Percentiles rank a stretch among this genome's conserved stretches.
Conservation (phyloP, 345 rosid species). For the Rhodamnia rubescens region DNA sequence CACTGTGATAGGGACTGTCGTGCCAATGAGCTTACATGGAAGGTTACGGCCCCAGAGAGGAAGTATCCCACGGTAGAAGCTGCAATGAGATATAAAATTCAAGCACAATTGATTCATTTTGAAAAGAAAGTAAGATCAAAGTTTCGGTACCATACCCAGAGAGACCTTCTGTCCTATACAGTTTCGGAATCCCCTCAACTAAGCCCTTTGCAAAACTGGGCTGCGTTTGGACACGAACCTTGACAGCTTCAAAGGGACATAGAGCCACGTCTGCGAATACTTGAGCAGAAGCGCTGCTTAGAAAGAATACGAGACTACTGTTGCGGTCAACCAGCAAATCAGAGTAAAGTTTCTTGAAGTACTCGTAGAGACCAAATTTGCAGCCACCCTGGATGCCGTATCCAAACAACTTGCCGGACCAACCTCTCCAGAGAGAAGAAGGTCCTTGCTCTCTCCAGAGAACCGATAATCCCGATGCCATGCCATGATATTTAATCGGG, state of each 20-base stretch:
- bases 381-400: constrained; percentile 64
- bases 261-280: constrained; percentile 58
- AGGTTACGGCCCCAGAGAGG: constrained; percentile 37
- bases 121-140: neutral
- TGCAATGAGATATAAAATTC: neutral
- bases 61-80: constrained; percentile 25
- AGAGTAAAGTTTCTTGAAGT: constrained; percentile 49
- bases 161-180: constrained; percentile 41
- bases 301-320: constrained; percentile 34
- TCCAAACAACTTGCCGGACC: constrained; percentile 55
- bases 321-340: constrained; percentile 22
- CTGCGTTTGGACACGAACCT: constrained; percentile 60
- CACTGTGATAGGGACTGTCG: neutral
- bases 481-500: constrained; percentile 45
- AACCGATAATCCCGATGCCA: constrained; percentile 34
- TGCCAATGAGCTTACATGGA: constrained; percentile 14
- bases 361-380: constrained; percentile 60
- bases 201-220: constrained; percentile 49
- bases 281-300: constrained; percentile 63
- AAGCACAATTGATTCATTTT: neutral
- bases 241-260: constrained; percentile 61
- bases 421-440: constrained; percentile 59
- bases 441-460: constrained; percentile 68
- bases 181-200: constrained; percentile 46
- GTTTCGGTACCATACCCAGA: constrained; percentile 26